Base-by-base conservation (phyloP, 768 basidiomycete species). In the Mycena capillaripes region DNA sequence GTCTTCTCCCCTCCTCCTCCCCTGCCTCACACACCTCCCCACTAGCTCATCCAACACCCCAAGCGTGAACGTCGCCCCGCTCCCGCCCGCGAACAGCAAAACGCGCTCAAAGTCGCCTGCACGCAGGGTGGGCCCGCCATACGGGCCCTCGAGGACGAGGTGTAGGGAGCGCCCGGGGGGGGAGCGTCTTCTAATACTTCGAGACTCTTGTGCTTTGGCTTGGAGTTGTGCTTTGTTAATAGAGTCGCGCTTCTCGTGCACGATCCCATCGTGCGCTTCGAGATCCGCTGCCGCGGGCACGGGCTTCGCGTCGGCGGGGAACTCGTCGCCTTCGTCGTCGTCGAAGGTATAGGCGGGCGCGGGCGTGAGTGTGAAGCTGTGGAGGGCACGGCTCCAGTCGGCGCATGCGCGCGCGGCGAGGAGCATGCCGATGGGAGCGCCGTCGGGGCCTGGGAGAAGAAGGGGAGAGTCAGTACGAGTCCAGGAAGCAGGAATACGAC, bases 131-230 rank as follows among this genome's bases (percentile, higher is more conserved):
- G 90, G 91, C 0, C 95, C 95, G 3, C 95, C 96, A 76, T 97
- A 97, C 0, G 96, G 95, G 1, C 96, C 96, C 68, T 96, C 95
- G 56, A 97, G 77, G 87, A 96, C 90, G 40, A 96, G 92, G 29
- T 91, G 91, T 1, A 93, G 87, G 0, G 70, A 66, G 34, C 72
- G 69, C 9, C 63, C 44, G 50, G 66, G 69, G 30, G 56, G 53
- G 10, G n/a, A 16, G 30, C 66, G 34, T 52, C 48, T 29, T 42
- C 32, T 21, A n/a, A n/a, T n/a, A 44, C 27, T 16, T 42, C 58
- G 2, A 21, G 55, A 59, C 7, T 0, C 80, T n/a, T n/a, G n/a
- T n/a, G n/a, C n/a, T n/a, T n/a, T n/a, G n/a, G n/a, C n/a, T n/a
- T n/a, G n/a, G n/a, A n/a, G n/a, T n/a, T n/a, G n/a, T n/a, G n/a